Base-by-base conservation (phyloP, 1,284 basidiomycete species). In the Cutaneotrichosporon mucoides region DNA sequence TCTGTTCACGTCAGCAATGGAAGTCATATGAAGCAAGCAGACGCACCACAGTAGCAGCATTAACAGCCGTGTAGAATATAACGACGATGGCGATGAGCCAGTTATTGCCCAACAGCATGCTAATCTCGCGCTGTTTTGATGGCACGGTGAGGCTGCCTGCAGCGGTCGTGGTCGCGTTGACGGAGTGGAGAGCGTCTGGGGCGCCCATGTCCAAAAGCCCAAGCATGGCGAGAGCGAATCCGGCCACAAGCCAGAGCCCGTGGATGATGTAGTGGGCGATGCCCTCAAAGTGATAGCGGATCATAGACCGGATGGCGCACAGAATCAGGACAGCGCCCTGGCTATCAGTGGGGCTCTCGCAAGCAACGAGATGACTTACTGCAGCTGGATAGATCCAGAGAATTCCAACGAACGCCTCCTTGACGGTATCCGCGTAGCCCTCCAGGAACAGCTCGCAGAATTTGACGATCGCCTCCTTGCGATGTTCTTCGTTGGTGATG, bases 301-400 rank as follows among this genome's bases (percentile, higher is more conserved):
- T 33, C 52, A 68, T 59, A 15, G 67, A 67, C 6, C 71, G 63
- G 15, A 63, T 0, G 2, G 64, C 59, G 33, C 57, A 52, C 12
- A 71, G 59, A 7, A 73, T 63, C 16, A 73, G 42, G 3, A 58
- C 59, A 5, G 47, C 35, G 3, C 67, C 65, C 64, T 66, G 55
- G 12, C 24, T 13, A 34, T 49, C 34, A 49, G 35, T n/a, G 35
- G 24, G 24, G 24, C 24, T 24, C 24, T 24, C 24, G 24, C 24
- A 24, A 24, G 24, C 24, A 24, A 24, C 24, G 24, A 24, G 38
- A 40, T 9, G 38, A 40, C 38, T 40, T 12, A 40, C 38, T 40
- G 46, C 46, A 2, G 46, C 34, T 10, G 46, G 46, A 12, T 48
- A 48, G 4, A 48, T 24, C 46, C 46, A 48, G 11, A 48, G 5